A percentile compares a stretch with the other conserved stretches of the same genome.
Evolutionary conservation across 2,329 filamentous ascomycete genomes (phyloP).

Genomic region (Nannizziopsis arthrosporioides): DNA sequence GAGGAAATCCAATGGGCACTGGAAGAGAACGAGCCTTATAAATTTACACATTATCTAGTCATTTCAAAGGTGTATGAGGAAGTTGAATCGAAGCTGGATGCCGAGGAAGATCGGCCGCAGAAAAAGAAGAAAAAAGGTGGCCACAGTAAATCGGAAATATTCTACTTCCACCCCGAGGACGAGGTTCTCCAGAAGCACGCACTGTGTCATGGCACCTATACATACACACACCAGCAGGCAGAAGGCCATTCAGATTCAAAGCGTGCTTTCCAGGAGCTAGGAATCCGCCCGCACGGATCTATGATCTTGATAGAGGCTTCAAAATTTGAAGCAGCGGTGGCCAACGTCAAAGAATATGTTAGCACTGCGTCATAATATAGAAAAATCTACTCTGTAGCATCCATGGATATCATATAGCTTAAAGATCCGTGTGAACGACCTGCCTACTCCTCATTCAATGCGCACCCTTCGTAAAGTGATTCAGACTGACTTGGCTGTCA

Average conservation of each 20-base stretch:
- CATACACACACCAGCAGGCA: slow-evolving; percentile 65
- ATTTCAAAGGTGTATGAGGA: slow-evolving; percentile 88
- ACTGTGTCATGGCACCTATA: slow-evolving; percentile 55
- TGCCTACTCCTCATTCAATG: slow-evolving; percentile 8
- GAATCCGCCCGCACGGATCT: slow-evolving; percentile 71
- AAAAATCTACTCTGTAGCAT: slow-evolving; percentile 10
- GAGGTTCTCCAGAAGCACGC: slow-evolving; percentile 74
- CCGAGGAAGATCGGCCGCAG: slow-evolving; percentile 48
- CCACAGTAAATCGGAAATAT: slow-evolving; percentile 46
- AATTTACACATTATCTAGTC: slow-evolving; percentile 86
- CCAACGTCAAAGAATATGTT: slow-evolving; percentile 65
- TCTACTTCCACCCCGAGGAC: slow-evolving; percentile 94
- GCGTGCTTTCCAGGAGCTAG: slow-evolving; percentile 85
- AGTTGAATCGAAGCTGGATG: slow-evolving; percentile 66
- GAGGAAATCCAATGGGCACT: slow-evolving; percentile 84
- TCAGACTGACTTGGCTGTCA: neutral
- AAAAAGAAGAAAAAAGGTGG: slow-evolving; percentile 53
- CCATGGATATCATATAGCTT: slow-evolving; percentile 9
- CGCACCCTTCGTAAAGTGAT: neutral
- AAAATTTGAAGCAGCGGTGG: slow-evolving; percentile 65
- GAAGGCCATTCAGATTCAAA: slow-evolving; percentile 81
- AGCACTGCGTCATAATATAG: slow-evolving; percentile 36
- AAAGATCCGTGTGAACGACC: slow-evolving; percentile 11
- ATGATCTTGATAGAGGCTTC: slow-evolving; percentile 73
- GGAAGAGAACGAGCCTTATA: slow-evolving; percentile 81